Evolutionary conservation across 192 early-diverging fungal species (phyloP).

Genomic region (Coemansia sp.): DNA sequence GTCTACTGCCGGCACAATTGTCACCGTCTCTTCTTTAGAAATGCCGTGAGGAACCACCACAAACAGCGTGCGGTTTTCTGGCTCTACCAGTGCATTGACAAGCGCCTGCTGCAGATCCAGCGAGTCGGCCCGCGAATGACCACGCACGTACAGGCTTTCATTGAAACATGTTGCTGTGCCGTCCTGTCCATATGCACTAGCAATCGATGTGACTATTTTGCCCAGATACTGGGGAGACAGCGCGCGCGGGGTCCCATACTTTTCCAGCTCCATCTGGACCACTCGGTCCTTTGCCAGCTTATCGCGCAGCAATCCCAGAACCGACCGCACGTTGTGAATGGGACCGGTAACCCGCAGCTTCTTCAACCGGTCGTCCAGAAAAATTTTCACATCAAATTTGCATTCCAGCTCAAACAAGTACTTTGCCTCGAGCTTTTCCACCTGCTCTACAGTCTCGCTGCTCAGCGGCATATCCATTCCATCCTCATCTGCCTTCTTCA

Average conservation of each 20-base stretch:
- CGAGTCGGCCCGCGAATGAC: conserved; percentile 16
- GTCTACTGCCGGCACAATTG: conserved; percentile 17
- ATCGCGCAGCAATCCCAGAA: conserved; percentile 37
- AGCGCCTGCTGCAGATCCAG: conserved; percentile 35
- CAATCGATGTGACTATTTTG: not conserved
- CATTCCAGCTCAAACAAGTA: conserved; percentile 12
- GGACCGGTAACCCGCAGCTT: conserved; percentile 16
- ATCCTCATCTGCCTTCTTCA: conserved; percentile 6
- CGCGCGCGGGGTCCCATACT: conserved; percentile 16
- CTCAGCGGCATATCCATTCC: conserved; percentile 27
- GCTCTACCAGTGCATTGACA: conserved; percentile 29
- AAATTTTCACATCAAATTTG: conserved; percentile 25
- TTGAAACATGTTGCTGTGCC: conserved; percentile 12
- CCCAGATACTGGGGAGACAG: conserved; percentile 14
- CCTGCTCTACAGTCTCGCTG: conserved; percentile 10
- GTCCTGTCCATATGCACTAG: not conserved
- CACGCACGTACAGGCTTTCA: conserved; percentile 28
- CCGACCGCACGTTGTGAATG: conserved; percentile 24
- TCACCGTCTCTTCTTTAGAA: not conserved
- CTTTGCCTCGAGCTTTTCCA: not conserved
- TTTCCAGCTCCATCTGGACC: conserved; percentile 16
- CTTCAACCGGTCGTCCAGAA: not conserved
- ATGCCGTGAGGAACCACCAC: conserved; percentile 12
- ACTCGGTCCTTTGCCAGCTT: conserved; percentile 22
- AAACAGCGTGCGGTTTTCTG: conserved; percentile 13